Conservation (phyloP, 164 flowering plant genomes). For the Cinnamomum micranthum region DNA sequence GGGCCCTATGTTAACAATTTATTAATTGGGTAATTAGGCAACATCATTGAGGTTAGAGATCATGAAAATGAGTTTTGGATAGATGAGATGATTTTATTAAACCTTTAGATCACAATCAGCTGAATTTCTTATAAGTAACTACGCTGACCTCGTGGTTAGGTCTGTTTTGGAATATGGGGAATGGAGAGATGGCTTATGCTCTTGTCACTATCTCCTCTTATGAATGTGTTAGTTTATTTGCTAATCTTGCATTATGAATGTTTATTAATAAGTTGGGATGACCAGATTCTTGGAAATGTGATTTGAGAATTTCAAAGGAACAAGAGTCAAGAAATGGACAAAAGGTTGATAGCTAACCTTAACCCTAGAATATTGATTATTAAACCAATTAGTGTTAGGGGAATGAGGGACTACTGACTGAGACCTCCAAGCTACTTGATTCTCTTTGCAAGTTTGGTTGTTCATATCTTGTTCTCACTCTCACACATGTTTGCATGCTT, state of each 20-base stretch:
- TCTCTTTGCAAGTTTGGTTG: neutral
- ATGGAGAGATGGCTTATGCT: neutral
- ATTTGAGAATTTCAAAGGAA: neutral
- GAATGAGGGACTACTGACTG: neutral
- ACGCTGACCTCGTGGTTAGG: conserved; percentile 6
- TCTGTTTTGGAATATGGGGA: neutral
- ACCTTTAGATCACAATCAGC: neutral
- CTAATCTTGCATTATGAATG: neutral
- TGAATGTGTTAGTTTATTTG: neutral
- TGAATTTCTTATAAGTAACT: neutral
- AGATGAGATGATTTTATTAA: neutral
- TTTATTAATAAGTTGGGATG: neutral
- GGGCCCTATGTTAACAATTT: neutral
- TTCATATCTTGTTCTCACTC: no score
- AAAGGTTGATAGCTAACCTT: neutral
- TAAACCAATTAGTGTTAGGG: neutral
- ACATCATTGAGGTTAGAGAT: neutral
- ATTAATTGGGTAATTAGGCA: neutral
- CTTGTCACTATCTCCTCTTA: neutral
- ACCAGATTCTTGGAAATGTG: conserved; percentile 6
- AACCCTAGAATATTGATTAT: neutral
- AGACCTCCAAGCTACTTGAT: conserved; percentile 1
- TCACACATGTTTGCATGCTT: no score
- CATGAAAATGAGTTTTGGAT: neutral
- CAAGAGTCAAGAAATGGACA: neutral